Evolutionary conservation across 1,139 yeast genomes (phyloP).

Genomic region (Candida sp.): DNA sequence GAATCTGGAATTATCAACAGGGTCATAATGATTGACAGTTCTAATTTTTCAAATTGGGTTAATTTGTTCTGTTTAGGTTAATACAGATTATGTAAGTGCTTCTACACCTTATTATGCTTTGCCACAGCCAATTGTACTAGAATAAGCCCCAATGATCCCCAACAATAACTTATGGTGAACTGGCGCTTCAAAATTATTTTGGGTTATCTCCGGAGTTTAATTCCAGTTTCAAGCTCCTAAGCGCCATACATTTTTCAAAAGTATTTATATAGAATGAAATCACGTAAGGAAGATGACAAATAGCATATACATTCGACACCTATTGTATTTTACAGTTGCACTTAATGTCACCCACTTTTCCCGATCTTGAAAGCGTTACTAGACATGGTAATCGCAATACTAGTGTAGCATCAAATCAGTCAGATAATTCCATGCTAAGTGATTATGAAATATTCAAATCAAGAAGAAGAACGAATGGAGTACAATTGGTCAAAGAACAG

Average conservation of each 20-base stretch:
- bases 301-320: not conserved
- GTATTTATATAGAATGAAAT: not conserved
- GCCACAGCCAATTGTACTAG: not conserved
- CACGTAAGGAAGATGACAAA: not conserved
- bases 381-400: too few species aligned
- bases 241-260: not conserved
- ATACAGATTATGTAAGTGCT: not conserved
- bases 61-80: not conserved
- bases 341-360: not conserved
- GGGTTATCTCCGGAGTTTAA: not conserved
- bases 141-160: not conserved
- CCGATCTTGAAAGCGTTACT: not conserved
- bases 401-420: too few species aligned
- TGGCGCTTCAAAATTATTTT: not conserved
- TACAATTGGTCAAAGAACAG: too few species aligned
- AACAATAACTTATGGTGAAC: not conserved
- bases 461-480: not conserved
- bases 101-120: not conserved
- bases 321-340: too few species aligned
- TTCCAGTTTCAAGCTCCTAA: not conserved
- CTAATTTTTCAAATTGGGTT: not conserved
- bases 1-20: slow-evolving; percentile 1
- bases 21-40: not conserved
- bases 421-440: not conserved
- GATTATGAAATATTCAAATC: not conserved